Conservation (phyloP, 257 asterid genomes). For the Leptodermis oblonga region DNA sequence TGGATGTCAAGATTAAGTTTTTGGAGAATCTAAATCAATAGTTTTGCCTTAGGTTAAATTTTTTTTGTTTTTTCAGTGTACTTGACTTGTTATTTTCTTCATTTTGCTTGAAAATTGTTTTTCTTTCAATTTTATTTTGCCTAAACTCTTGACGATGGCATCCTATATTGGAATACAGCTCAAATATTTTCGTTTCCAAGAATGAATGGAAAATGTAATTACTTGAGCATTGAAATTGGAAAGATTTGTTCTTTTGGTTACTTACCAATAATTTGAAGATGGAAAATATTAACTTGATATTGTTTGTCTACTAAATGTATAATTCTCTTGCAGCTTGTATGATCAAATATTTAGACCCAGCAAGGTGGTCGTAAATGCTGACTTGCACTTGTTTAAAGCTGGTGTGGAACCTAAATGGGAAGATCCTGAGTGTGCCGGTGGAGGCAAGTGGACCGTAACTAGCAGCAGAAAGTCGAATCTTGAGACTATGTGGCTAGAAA, state of each 20-base stretch:
- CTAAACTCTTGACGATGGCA: too few species aligned
- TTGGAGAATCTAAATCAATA: not conserved
- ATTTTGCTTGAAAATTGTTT: too few species aligned
- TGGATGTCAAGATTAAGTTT: not conserved
- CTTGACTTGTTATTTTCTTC: not conserved
- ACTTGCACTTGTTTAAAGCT: conserved; percentile 82
- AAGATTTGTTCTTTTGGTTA: not conserved
- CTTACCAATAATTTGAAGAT: not conserved
- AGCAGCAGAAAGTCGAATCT: conserved; percentile 49
- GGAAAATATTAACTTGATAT: not conserved
- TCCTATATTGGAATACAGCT: not conserved
- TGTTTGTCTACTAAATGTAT: not conserved
- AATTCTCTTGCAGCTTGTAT: conserved; percentile 58
- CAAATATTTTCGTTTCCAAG: not conserved
- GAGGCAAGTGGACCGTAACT: conserved; percentile 85
- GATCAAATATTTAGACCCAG: conserved; percentile 81
- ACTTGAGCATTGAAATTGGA: not conserved
- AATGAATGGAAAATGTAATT: not conserved
- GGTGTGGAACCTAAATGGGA: conserved; percentile 99
- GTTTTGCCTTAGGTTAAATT: not conserved
- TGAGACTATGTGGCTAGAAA: conserved; percentile 89
- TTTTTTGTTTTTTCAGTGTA: not conserved
- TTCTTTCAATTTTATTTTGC: too few species aligned
- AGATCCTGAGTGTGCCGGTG: conserved; percentile 92
- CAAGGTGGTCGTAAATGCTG: conserved; percentile 69